Evolutionary conservation across 2,329 filamentous ascomycete species (phyloP).

Genomic region (Setomelanomma holmii): DNA sequence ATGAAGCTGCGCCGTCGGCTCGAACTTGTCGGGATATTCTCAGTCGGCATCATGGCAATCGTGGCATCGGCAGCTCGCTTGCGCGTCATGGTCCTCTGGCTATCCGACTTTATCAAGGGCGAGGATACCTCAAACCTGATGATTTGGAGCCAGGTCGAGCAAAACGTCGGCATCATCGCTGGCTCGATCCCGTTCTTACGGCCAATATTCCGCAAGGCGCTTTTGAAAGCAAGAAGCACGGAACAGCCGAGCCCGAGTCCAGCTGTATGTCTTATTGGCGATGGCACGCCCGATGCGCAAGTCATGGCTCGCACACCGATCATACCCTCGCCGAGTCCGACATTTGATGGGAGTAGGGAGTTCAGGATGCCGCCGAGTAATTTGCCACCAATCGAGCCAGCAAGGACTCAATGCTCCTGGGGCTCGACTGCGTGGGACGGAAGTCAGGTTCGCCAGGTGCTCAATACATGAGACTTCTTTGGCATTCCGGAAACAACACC

Average conservation of each 20-base stretch:
- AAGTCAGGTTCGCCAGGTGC: constrained; percentile 14
- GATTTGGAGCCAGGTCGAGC: constrained; percentile 44
- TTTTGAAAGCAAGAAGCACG: constrained; percentile 11
- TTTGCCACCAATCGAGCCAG: constrained; percentile 23
- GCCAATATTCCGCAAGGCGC: constrained; percentile 26
- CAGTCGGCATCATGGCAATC: constrained; percentile 40
- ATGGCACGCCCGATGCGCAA: constrained; percentile 11
- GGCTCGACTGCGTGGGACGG: constrained; percentile 21
- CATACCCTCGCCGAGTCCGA: constrained; percentile 32
- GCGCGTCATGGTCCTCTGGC: constrained; percentile 35
- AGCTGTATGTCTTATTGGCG: constrained; percentile 13
- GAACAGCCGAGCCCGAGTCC: constrained; percentile 22
- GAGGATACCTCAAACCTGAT: constrained; percentile 27
- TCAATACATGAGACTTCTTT: constrained; percentile 8
- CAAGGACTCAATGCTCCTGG: constrained; percentile 11
- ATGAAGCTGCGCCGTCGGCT: constrained; percentile 58
- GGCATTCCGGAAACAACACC: too few relatives aligned
- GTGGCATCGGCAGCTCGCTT: constrained; percentile 40
- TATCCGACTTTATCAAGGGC: constrained; percentile 20
- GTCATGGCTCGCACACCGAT: constrained; percentile 25
- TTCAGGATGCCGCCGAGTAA: constrained; percentile 21
- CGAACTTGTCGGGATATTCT: constrained; percentile 53
- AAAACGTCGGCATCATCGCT: constrained; percentile 39
- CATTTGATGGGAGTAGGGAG: constrained; percentile 17
- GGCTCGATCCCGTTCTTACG: constrained; percentile 43